Percentiles rank a stretch among this genome's conserved stretches.
Evolutionary conservation across 345 rosid species (phyloP).

Genomic region (Salix dunnii): DNA sequence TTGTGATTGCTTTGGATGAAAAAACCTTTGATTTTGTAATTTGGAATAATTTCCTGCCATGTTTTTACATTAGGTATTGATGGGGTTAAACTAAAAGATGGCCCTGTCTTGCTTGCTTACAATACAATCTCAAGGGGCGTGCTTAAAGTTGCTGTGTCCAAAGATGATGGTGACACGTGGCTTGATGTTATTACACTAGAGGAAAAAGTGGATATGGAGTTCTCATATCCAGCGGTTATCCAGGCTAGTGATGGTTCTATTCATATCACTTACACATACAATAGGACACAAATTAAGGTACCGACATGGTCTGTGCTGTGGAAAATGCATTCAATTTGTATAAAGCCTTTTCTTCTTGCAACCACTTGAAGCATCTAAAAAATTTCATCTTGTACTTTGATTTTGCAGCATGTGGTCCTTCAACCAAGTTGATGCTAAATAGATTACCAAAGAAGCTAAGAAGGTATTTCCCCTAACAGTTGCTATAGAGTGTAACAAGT

Average conservation of each 20-base stretch:
- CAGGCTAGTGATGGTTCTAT: slow-evolving; percentile 68
- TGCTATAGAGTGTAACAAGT: not conserved
- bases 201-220: slow-evolving; percentile 66
- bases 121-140: slow-evolving; percentile 75
- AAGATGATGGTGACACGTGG: slow-evolving; percentile 83
- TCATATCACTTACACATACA: slow-evolving; percentile 85
- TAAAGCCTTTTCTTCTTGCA: slow-evolving; percentile 1
- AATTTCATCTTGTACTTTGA: slow-evolving; percentile 3
- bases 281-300: slow-evolving; percentile 90
- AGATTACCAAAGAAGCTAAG: not conserved
- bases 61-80: slow-evolving; percentile 54
- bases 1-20: not conserved
- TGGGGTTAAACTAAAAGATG: slow-evolving; percentile 72
- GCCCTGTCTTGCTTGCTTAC: slow-evolving; percentile 67
- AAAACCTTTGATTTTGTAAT: too few species aligned
- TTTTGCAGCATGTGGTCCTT: slow-evolving; percentile 54
- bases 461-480: slow-evolving; percentile 18
- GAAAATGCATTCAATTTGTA: not conserved
- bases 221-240: slow-evolving; percentile 84
- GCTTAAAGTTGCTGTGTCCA: slow-evolving; percentile 70
- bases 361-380: not conserved
- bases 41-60: not conserved
- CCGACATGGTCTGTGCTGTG: not conserved
- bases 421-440: slow-evolving; percentile 33
- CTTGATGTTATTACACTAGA: slow-evolving; percentile 60